Base-by-base conservation (phyloP, 352 stramenopile genomes). In the Globisporangium middletonii region DNA sequence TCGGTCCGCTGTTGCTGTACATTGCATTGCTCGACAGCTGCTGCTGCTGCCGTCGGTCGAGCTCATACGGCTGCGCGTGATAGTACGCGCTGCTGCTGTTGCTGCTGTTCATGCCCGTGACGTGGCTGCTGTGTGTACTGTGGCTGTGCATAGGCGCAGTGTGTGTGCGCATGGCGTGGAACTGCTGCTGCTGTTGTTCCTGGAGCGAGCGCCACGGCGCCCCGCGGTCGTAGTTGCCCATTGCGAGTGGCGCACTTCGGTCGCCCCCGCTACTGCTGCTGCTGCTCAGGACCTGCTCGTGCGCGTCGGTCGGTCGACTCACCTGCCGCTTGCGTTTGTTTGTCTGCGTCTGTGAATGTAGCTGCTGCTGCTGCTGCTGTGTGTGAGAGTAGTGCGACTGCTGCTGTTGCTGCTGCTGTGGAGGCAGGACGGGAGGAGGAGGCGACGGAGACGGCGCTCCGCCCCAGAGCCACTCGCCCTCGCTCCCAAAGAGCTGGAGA, bases 171-270 rank as follows among this genome's bases (percentile, higher is more conserved):
- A 57, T 47, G 41, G 45, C n/a, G 48, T 53, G 52, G 51, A 60
- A 69, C 47, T 60, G 53, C 59, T 63, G 56, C 57, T 55, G 38
- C 42, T 60, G 62, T 19, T 63, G 57, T 2, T 59, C 48, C 44
- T 66, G 75, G 72, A 87, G 78, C 47, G 68, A 60, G 55, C 72
- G 67, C 69, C 78, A 69, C 45, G 75, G 64, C n/a, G 67, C 59
- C 27, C 78, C 58, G 38, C 75, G 74, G 60, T 89, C 76, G 70
- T 78, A 86, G 37, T 78, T 82, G 45, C 74, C 79, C 75, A 88
- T 86, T 16, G 55, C 30, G 50, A 50, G 43, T 45, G 51, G 57
- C 38, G 28, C 12, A n/a, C 28, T 16, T 16, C 46, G 28, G 28
- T 51, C 44, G 43, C 18, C 26, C 46, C 47, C 30, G 23, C 23